Conservation (phyloP, 2,329 filamentous ascomycete species). For the Trematosphaeria pertusa region DNA sequence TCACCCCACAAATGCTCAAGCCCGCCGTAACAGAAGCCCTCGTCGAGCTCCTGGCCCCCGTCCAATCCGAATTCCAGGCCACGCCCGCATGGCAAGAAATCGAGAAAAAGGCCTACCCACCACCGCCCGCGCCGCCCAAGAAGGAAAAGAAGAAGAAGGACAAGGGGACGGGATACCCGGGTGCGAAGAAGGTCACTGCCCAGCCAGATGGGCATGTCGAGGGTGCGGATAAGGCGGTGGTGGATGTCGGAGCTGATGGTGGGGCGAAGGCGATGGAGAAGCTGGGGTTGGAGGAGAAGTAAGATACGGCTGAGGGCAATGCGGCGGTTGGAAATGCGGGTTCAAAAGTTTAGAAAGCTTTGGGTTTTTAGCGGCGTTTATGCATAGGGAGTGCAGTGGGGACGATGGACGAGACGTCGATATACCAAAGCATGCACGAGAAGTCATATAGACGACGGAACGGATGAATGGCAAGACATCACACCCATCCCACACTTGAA, state of each 20-base stretch:
- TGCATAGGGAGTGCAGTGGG: not conserved
- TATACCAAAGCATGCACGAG: not conserved
- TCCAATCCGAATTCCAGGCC: constrained; percentile 74
- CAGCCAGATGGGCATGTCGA: constrained; percentile 56
- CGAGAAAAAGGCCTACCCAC: constrained; percentile 81
- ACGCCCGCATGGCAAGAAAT: constrained; percentile 82
- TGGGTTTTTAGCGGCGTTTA: not conserved
- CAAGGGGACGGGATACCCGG: constrained; percentile 70
- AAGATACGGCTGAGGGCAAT: too few species aligned
- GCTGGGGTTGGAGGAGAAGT: constrained; percentile 40
- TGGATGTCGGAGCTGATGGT: constrained; percentile 50
- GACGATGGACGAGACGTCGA: not conserved
- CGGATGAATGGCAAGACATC: not conserved
- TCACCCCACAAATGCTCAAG: constrained; percentile 89
- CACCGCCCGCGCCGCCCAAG: constrained; percentile 63
- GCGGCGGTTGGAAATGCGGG: too few species aligned
- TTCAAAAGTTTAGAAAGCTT: not conserved
- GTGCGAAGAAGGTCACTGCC: constrained; percentile 46
- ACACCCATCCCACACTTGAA: too few species aligned
- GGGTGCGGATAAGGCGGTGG: constrained; percentile 50
- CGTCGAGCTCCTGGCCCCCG: constrained; percentile 75
- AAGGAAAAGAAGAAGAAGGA: constrained; percentile 79
- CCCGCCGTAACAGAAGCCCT: constrained; percentile 79
- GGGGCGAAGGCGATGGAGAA: constrained; percentile 43
- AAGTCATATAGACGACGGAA: not conserved